Evolutionary conservation across 2,329 filamentous ascomycete species (phyloP), one percentile per base, ranked within the genome.

Genomic region (Cucurbitaria berberidis): DNA sequence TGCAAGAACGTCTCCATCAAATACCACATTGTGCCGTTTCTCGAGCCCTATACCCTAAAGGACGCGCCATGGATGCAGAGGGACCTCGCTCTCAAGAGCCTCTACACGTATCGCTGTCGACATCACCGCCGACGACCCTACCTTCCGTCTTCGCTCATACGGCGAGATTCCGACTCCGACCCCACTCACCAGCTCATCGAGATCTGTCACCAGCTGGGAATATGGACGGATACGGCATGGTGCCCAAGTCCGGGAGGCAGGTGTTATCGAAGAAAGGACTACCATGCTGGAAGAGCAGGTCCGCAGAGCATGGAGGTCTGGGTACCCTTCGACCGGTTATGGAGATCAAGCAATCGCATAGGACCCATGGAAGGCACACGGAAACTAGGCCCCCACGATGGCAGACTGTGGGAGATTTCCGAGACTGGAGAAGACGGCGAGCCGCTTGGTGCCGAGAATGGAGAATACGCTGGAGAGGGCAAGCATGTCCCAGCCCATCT

Each of bases 1-100:
- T 86, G 84, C 76, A 85, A 86, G 72, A 85, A 86, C 67, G 84
- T 86, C 32, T 86, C 83, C 11, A 79, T 86, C 59, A 86, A 86
- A 66, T 86, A 86, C 65, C 84, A 86, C 64, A 83, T 86, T 54
- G 82, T 86, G 47, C 84, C 84, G 2, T 86, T 84, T 60, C 77
- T 78, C 36, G 75, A 75, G 55, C 69, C 76, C 3, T 75, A 76
- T 76, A 72, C 74, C 4, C 78, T 72, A n/a, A 64, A 67, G 16
- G 66, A 77, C 73, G 68, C 67, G 49, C 68, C 74, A 3, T 78
- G 79, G 74, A 72, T 70, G 50, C 75, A 73, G 43, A 76, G 70
- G 27, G 74, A 76, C 26, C 78, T 85, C 35, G 82, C 82, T 5
- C 76, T 86, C 50, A 84, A 82, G 70, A 85, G 82, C 67, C 75